phyloP scores from a whole-genome alignment of 2,329 filamentous ascomycete species.

The Stagonosporopsis chrysanthemi region DNA sequence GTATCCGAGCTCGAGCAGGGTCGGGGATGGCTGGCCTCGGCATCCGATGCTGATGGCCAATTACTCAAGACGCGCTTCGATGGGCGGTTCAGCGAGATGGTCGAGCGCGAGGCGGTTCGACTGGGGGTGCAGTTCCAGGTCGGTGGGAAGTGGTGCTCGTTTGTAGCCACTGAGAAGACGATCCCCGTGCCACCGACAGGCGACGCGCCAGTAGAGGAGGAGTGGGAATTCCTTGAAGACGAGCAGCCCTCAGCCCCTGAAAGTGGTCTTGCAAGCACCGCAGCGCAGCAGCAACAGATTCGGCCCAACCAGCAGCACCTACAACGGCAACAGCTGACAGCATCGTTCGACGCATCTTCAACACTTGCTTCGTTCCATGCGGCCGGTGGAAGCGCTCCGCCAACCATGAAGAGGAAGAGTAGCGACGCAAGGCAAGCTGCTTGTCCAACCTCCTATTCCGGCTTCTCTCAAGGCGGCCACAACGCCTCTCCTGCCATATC shows the following conservation, averaged over 20 bases:
- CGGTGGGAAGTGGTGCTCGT: conserved; percentile 74
- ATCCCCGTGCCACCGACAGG: not conserved
- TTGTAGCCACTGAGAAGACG: conserved; percentile 68
- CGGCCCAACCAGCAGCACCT: not conserved
- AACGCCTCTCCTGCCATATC: not conserved
- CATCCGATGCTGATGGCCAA: conserved; percentile 49
- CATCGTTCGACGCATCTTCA: no score
- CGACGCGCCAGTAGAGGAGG: conserved; percentile 14
- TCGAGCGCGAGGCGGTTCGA: conserved; percentile 70
- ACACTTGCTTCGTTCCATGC: no score
- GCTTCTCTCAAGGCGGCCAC: no score
- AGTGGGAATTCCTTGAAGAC: conserved; percentile 40
- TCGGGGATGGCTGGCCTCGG: conserved; percentile 65
- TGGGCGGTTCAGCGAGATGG: conserved; percentile 65
- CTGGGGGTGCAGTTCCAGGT: conserved; percentile 73
- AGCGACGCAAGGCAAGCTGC: no score
- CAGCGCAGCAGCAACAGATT: not conserved
- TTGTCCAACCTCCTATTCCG: no score
- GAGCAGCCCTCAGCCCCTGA: not conserved
- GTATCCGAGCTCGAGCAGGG: conserved; percentile 74
- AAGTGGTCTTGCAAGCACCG: not conserved
- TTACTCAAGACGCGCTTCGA: conserved; percentile 52
- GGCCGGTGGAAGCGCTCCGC: no score
- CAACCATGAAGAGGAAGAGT: no score
- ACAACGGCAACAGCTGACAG: not conserved